These are phyloP conservation scores for Penstemon newberryi DNA, from an alignment of 257 asterid genomes.

Conservation along the genomic window DNA sequence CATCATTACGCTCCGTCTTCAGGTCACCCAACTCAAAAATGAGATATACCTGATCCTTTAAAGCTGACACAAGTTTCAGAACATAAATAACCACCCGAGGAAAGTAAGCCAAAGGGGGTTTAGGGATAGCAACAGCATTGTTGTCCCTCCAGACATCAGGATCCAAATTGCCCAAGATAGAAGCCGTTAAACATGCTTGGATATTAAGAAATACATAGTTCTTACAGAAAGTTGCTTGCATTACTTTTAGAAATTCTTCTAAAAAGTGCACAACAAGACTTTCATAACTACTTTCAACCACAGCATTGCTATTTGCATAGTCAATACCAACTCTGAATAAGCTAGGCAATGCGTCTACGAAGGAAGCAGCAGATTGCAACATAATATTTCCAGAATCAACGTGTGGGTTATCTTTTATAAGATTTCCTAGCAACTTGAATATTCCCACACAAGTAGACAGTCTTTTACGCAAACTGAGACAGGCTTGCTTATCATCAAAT, in stretches of 20 bases:
- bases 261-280: conserved; percentile 61
- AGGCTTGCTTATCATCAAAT: conserved; percentile 57
- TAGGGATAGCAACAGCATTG: conserved; percentile 51
- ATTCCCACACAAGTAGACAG: conserved; percentile 63
- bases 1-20: conserved; percentile 28
- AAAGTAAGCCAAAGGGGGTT: conserved; percentile 70
- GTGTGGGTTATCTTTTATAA: conserved; percentile 54
- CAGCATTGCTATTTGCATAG: conserved; percentile 49
- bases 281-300: conserved; percentile 66
- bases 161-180: conserved; percentile 61
- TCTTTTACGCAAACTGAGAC: conserved; percentile 56
- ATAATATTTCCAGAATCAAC: conserved; percentile 53
- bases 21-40: conserved; percentile 49
- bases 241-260: conserved; percentile 82
- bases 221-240: conserved; percentile 52
- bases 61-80: conserved; percentile 65
- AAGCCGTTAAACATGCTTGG: conserved; percentile 67
- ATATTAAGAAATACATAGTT: conserved; percentile 61
- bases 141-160: conserved; percentile 58
- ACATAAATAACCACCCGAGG: conserved; percentile 74
- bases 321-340: conserved; percentile 64
- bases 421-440: conserved; percentile 64
- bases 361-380: conserved; percentile 68
- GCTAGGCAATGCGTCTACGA: conserved; percentile 55
- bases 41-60: conserved; percentile 52